Evolutionary conservation across 805 yeast species (phyloP).

Genomic region (Wickerhamia fluorescens): DNA sequence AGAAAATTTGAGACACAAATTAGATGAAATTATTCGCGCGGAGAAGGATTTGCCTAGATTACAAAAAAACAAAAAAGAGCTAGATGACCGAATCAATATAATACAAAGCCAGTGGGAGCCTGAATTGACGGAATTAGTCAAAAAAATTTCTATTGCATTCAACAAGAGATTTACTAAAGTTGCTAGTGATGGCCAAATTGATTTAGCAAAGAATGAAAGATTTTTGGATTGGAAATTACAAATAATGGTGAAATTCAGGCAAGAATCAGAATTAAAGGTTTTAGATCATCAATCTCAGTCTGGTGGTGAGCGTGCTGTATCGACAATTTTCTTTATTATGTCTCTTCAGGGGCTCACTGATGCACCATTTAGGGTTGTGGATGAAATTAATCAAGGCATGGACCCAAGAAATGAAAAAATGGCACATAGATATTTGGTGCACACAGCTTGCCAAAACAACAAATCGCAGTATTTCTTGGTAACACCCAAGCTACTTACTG

Average conservation of each 20-base stretch:
- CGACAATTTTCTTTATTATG: slow-evolving; percentile 85
- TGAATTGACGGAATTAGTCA: slow-evolving; percentile 45
- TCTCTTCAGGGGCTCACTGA: slow-evolving; percentile 81
- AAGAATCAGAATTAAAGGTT: slow-evolving; percentile 58
- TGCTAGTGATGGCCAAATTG: slow-evolving; percentile 84
- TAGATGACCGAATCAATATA: slow-evolving; percentile 29
- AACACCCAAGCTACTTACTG: slow-evolving; percentile 84
- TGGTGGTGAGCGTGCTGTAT: slow-evolving; percentile 96
- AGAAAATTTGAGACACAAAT: slow-evolving; percentile 32
- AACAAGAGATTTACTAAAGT: slow-evolving; percentile 59
- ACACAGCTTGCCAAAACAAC: slow-evolving; percentile 58
- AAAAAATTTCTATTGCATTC: slow-evolving; percentile 56
- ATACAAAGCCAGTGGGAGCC: slow-evolving; percentile 54
- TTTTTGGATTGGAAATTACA: slow-evolving; percentile 77
- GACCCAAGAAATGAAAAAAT: slow-evolving; percentile 85
- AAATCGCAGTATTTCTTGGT: slow-evolving; percentile 83
- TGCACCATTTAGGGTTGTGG: slow-evolving; percentile 92
- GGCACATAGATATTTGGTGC: slow-evolving; percentile 80
- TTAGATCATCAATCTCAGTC: slow-evolving; percentile 87
- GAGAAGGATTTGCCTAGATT: slow-evolving; percentile 33
- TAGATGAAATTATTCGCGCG: slow-evolving; percentile 25
- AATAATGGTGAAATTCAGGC: slow-evolving; percentile 81
- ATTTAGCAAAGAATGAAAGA: slow-evolving; percentile 44
- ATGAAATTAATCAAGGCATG: slow-evolving; percentile 99
- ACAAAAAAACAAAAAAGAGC: slow-evolving; percentile 13